Evolutionary conservation across 1,284 basidiomycete genomes (phyloP), one percentile per base, ranked within the genome.

Genomic region (Crucibulum cyathiforme): DNA sequence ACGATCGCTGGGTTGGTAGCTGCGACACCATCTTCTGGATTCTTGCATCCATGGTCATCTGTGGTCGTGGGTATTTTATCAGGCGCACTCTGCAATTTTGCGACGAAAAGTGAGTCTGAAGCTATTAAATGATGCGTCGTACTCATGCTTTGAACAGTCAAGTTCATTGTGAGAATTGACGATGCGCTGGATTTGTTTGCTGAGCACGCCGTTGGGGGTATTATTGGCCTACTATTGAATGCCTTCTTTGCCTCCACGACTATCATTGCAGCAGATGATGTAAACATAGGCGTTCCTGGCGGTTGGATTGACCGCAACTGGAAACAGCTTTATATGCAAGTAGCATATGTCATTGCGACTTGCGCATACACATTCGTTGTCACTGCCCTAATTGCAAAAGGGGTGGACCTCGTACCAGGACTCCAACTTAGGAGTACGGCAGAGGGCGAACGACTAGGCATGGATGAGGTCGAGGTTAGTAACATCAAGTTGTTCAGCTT

Each of bases 121-220:
- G 12, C 15, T 53, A 6, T 39, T 54, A 53, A 43, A n/a, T 62
- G 76, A 67, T 50, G 47, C 19, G 60, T 34, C 38, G 6, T 24
- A 43, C n/a, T 56, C 43, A 60, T 66, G 54, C 24, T 9, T 19
- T 15, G n/a, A 67, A 54, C 46, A 92, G 90, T 90, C 36, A 92
- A 92, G 74, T 85, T 86, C 66, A 65, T 88, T 46, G 64, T 92
- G 59, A 79, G 81, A 19, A 86, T 94, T 53, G 94, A 96, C 72
- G 93, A 95, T 68, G 88, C 92, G 0, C 88, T 95, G 53, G 92
- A 95, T 85, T 84, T 95, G 59, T 94, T 92, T 73, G 90, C 93
- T n/a, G 92, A 95, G 68, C 95, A 98, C 81, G 95, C 92, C 46
- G 78, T 98, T 17, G 94, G 94, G 5, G 96, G 96, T 51, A 87